phyloP scores from a whole-genome alignment of 129 eudicot species.

The Kitagawia praeruptora region DNA sequence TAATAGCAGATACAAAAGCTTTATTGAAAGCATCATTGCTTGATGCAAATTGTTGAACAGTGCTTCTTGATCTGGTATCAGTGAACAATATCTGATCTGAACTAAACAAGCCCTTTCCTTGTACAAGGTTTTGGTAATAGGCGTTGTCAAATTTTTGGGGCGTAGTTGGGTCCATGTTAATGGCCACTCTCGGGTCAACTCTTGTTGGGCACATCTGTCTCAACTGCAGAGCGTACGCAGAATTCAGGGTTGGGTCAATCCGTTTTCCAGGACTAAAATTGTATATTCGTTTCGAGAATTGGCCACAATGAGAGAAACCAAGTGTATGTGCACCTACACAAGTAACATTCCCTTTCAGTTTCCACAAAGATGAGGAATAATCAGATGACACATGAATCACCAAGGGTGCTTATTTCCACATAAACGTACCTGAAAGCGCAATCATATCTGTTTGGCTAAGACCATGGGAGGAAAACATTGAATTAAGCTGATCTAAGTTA shows the following conservation, averaged over 20 bases:
- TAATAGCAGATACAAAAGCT: conserved; percentile 59
- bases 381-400: background rate
- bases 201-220: conserved; percentile 58
- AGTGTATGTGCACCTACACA: conserved; percentile 77
- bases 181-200: conserved; percentile 65
- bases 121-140: conserved; percentile 53
- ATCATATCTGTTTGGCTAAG: conserved; percentile 71
- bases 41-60: conserved; percentile 57
- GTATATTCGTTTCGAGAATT: conserved; percentile 57
- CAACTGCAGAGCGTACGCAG: conserved; percentile 46
- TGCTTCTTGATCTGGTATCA: conserved; percentile 38
- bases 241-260: conserved; percentile 59
- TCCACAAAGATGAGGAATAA: background rate
- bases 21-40: conserved; percentile 41
- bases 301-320: conserved; percentile 83
- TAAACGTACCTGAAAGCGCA: conserved; percentile 69
- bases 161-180: conserved; percentile 76
- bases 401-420: background rate
- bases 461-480: conserved; percentile 52
- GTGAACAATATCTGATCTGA: conserved; percentile 67
- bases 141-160: conserved; percentile 68
- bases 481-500: conserved; percentile 51
- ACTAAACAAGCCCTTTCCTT: conserved; percentile 57
- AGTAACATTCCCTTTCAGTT: background rate
- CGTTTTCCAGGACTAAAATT: conserved; percentile 28